These are phyloP conservation scores for Pestalotiopsis sp. DNA, from an alignment of 2,329 filamentous ascomycete genomes.

Conservation along the genomic window DNA sequence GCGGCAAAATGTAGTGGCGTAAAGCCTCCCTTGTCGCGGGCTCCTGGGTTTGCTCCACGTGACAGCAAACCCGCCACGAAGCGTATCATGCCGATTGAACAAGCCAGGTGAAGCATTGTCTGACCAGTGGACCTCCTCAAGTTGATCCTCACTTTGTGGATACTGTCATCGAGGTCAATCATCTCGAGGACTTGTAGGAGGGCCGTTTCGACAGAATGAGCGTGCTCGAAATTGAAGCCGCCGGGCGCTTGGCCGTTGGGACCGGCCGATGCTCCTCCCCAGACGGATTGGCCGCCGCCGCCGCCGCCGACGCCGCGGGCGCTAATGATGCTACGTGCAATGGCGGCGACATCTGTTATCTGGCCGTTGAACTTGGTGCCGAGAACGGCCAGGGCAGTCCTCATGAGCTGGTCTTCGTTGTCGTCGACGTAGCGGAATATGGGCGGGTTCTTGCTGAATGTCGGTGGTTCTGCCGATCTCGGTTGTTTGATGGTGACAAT, in stretches of 20 bases:
- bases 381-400: conserved; percentile 67
- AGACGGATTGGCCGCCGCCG: conserved; percentile 48
- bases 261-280: conserved; percentile 35
- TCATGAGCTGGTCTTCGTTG: conserved; percentile 68
- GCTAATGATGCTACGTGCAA: conserved; percentile 64
- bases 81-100: conserved; percentile 72
- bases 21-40: conserved; percentile 77
- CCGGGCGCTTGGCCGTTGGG: conserved; percentile 48
- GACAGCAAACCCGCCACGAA: conserved; percentile 78
- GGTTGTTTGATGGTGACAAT: conserved; percentile 68
- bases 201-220: conserved; percentile 58
- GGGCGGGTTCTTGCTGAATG: conserved; percentile 41
- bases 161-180: conserved; percentile 76
- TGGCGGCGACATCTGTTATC: conserved; percentile 61
- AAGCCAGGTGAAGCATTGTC: conserved; percentile 80
- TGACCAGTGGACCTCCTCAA: conserved; percentile 68
- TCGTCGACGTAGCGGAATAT: conserved; percentile 77
- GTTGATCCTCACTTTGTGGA: conserved; percentile 69
- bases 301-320: conserved; percentile 25
- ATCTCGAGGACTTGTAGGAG: conserved; percentile 77
- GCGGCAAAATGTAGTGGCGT: conserved; percentile 82
- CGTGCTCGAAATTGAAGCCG: conserved; percentile 43
- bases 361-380: conserved; percentile 67
- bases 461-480: conserved; percentile 35
- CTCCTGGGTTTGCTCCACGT: conserved; percentile 75